Conservation (phyloP, 352 stramenopile genomes). For the Globisporangium recalcitrans region DNA sequence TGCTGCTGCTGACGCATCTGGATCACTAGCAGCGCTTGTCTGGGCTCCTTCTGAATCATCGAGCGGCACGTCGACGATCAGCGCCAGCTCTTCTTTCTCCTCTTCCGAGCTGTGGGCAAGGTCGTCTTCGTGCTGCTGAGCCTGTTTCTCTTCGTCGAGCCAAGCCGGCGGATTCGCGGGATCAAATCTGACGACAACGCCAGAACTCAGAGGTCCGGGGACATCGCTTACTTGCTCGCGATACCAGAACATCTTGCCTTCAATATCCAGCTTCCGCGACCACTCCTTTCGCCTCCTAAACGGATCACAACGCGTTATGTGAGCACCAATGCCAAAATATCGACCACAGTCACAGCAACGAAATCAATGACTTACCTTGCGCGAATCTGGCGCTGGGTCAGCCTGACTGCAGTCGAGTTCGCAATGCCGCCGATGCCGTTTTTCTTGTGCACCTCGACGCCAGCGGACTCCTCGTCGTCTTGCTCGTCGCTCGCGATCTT, state of each 20-base stretch:
- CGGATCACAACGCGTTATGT: neutral
- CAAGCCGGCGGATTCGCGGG: neutral
- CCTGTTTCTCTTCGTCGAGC: neutral
- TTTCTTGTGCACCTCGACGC: conserved; percentile 4
- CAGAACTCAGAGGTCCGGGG: neutral
- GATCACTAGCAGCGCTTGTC: neutral
- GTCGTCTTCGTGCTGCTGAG: neutral
- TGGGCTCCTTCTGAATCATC: neutral
- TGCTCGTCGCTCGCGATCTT: conserved; percentile 16
- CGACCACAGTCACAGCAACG: neutral
- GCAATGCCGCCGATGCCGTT: conserved; percentile 9
- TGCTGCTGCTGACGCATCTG: neutral
- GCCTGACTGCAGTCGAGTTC: neutral
- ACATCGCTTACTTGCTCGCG: conserved; percentile 11
- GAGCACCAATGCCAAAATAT: neutral
- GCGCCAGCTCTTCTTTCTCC: conserved; percentile 4
- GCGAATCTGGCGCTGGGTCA: conserved; percentile 29
- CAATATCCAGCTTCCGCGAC: conserved; percentile 45
- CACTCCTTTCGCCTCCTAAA: conserved; percentile 45
- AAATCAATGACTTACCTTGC: conserved; percentile 11
- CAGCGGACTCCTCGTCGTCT: neutral
- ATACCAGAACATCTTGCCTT: conserved; percentile 58
- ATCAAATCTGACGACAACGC: conserved; percentile 11
- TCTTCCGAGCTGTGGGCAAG: neutral
- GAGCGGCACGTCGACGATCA: neutral